Percentiles rank a stretch among this genome's conserved stretches.
phyloP scores from a whole-genome alignment of 2,329 filamentous ascomycete species.

The Fusarium coffeatum region DNA sequence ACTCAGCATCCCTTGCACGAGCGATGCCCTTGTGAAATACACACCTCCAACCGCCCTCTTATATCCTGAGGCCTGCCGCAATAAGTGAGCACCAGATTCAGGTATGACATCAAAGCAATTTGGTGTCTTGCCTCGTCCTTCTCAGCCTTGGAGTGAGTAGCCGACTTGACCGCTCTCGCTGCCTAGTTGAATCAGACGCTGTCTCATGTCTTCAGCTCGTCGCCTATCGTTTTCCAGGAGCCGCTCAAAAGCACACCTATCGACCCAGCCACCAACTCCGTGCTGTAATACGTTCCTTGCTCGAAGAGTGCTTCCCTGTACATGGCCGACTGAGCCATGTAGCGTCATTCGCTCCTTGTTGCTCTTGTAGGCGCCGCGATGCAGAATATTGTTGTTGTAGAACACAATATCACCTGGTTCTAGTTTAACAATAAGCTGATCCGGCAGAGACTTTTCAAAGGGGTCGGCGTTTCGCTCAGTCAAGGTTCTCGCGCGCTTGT shows the following conservation, averaged over 20 bases:
- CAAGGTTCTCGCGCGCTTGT: slow-evolving; percentile 76
- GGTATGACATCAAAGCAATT: slow-evolving; percentile 25
- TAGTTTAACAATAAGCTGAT: slow-evolving; percentile 73
- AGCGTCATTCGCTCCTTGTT: slow-evolving; percentile 73
- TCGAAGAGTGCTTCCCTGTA: slow-evolving; percentile 63
- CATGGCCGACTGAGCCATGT: slow-evolving; percentile 77
- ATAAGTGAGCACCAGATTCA: slow-evolving; percentile 1
- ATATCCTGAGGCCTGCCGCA: slow-evolving; percentile 1
- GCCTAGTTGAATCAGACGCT: slow-evolving; percentile 71
- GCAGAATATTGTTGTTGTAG: slow-evolving; percentile 90
- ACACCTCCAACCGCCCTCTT: not conserved
- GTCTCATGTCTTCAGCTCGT: slow-evolving; percentile 73
- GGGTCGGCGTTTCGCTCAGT: slow-evolving; percentile 75
- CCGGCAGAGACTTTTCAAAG: slow-evolving; percentile 70
- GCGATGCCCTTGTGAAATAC: not conserved
- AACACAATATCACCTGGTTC: slow-evolving; percentile 83
- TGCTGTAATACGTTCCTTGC: slow-evolving; percentile 82
- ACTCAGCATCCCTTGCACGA: not conserved
- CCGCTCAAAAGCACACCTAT: slow-evolving; percentile 64
- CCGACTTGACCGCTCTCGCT: slow-evolving; percentile 70
- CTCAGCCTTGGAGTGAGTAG: slow-evolving; percentile 68
- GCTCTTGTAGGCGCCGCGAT: slow-evolving; percentile 74
- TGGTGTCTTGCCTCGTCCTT: slow-evolving; percentile 9
- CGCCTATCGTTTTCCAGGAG: slow-evolving; percentile 57
- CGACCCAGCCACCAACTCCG: slow-evolving; percentile 75